phyloP scores from a whole-genome alignment of 306 rosid species.

The Quercus agrifolia region DNA sequence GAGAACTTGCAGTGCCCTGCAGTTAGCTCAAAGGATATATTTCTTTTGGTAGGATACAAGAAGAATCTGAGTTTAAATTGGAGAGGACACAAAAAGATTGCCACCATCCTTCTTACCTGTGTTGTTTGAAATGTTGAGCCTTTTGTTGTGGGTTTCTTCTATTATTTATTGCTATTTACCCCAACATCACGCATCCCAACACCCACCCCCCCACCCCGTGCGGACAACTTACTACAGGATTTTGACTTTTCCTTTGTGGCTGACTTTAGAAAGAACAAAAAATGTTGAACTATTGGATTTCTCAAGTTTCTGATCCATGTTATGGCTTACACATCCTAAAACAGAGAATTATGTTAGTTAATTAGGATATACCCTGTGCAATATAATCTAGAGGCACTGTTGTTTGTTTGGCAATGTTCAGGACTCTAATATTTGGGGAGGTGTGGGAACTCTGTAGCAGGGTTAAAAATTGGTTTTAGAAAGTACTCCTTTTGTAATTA shows the following conservation, averaged over 20 bases:
- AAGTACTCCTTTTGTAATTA: not conserved
- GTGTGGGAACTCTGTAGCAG: not conserved
- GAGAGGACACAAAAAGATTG: not conserved
- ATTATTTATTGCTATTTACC: not conserved
- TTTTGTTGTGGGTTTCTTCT: not conserved
- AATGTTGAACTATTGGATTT: not conserved
- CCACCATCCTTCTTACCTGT: not conserved
- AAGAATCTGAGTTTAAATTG: no score
- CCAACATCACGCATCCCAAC: not conserved
- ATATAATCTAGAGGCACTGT: not conserved
- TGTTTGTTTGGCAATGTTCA: not conserved
- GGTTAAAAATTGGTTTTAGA: not conserved
- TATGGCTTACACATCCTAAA: not conserved
- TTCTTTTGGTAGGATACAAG: no score
- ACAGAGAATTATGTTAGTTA: not conserved
- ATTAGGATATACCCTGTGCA: not conserved
- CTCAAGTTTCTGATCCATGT: not conserved
- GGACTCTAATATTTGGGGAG: not conserved
- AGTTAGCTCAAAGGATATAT: no score
- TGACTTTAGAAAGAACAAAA: not conserved
- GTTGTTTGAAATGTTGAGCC: not conserved
- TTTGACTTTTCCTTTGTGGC: no score
- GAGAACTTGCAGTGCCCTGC: not conserved
- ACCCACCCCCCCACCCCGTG: rapidly evolving
- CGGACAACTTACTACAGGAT: no score